phyloP scores from a whole-genome alignment of 2,329 filamentous ascomycete genomes.

The Xylariaceae sp. region DNA sequence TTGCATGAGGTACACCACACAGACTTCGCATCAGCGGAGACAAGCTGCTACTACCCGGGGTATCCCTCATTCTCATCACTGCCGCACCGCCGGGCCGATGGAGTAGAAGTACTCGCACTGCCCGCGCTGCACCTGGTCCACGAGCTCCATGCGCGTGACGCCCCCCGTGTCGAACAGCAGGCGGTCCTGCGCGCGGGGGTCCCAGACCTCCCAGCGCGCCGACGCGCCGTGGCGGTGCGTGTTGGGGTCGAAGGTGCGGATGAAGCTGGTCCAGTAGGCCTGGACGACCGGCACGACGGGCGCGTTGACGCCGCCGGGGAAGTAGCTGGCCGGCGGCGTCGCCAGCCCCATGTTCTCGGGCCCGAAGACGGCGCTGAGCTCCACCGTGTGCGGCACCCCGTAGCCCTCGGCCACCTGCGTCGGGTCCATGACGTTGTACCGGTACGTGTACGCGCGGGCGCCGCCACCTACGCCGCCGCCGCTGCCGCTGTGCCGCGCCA shows the following conservation, averaged over 20 bases:
- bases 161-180: conserved; percentile 36
- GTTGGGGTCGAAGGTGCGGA: conserved; percentile 60
- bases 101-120: conserved; percentile 41
- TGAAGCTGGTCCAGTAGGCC: conserved; percentile 69
- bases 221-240: conserved; percentile 13
- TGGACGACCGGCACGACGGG: conserved; percentile 54
- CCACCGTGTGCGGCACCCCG: conserved; percentile 61
- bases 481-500: conserved; percentile 23
- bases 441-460: conserved; percentile 55
- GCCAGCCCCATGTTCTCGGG: conserved; percentile 42
- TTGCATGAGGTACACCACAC: no score
- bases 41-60: no score
- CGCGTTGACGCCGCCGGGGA: conserved; percentile 42
- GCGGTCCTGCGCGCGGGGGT: conserved; percentile 21
- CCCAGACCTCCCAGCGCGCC: conserved; percentile 20
- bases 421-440: conserved; percentile 59
- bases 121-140: conserved; percentile 28
- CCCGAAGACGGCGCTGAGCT: conserved; percentile 61
- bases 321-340: conserved; percentile 47
- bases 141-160: conserved; percentile 35
- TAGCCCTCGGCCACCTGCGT: conserved; percentile 41
- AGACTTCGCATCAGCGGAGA: no score
- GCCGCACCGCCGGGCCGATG: conserved; percentile 36
- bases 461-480: no score
- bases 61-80: no score